Evolutionary conservation across 2,329 filamentous ascomycete species (phyloP).

Genomic region (Verticillium tricorpus): DNA sequence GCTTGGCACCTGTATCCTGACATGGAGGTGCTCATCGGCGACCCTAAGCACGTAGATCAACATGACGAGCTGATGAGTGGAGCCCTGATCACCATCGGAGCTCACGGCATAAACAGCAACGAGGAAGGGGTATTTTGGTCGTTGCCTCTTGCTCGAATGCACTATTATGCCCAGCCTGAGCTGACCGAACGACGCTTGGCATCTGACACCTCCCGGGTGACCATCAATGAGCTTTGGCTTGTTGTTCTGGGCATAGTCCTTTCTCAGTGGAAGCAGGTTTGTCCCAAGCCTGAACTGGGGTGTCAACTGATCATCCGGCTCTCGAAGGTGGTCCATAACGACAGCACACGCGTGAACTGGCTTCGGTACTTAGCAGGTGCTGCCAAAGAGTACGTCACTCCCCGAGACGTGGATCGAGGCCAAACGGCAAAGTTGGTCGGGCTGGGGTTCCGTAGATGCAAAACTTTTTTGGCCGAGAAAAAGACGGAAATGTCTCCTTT

Average conservation of each 20-base stretch:
- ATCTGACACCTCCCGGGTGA: background rate
- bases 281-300: background rate
- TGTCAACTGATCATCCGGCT: background rate
- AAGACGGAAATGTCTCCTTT: background rate
- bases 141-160: background rate
- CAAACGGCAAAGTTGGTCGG: background rate
- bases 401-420: background rate
- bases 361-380: background rate
- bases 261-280: background rate
- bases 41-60: background rate
- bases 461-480: background rate
- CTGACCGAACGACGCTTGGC: background rate
- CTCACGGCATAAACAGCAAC: background rate
- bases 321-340: background rate
- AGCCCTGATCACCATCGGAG: background rate
- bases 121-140: background rate
- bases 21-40: background rate
- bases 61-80: background rate
- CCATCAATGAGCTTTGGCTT: background rate
- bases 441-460: background rate
- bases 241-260: background rate
- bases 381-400: background rate
- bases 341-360: background rate
- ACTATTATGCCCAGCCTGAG: background rate
- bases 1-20: conserved; percentile 1